These are phyloP conservation scores for Metschnikowia santaceciliae DNA, from an alignment of 805 yeast genomes.

Conservation along the genomic window DNA sequence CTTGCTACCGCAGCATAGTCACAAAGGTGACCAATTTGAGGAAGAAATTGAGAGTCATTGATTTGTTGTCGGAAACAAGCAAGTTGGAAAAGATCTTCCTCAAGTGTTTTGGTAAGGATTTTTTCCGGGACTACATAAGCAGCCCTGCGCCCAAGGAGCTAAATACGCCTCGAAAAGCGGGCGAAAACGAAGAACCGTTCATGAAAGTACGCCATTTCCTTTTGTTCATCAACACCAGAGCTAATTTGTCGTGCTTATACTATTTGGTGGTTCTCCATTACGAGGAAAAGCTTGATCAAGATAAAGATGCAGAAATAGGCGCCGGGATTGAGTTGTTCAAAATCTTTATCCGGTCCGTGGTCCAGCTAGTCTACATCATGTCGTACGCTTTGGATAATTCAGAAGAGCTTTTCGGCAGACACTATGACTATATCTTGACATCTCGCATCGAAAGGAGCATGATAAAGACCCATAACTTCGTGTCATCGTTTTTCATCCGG, in stretches of 20 bases:
- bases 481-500: slow-evolving; percentile 37
- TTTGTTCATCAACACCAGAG: slow-evolving; percentile 34
- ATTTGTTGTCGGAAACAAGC: slow-evolving; percentile 33
- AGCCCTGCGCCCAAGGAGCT: slow-evolving; percentile 24
- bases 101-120: slow-evolving; percentile 39
- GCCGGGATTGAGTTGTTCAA: slow-evolving; percentile 42
- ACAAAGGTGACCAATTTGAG: slow-evolving; percentile 25
- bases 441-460: slow-evolving; percentile 35
- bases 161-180: slow-evolving; percentile 1
- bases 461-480: slow-evolving; percentile 39
- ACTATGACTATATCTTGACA: slow-evolving; percentile 36
- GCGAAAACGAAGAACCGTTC: slow-evolving; percentile 24
- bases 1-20: slow-evolving; percentile 28
- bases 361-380: slow-evolving; percentile 41
- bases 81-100: slow-evolving; percentile 33
- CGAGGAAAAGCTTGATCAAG: slow-evolving; percentile 29
- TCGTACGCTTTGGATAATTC: slow-evolving; percentile 41
- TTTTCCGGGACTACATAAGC: slow-evolving; percentile 37
- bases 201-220: slow-evolving; percentile 35
- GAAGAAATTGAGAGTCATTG: slow-evolving; percentile 31
- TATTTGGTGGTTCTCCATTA: slow-evolving; percentile 40
- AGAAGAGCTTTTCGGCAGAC: slow-evolving; percentile 38
- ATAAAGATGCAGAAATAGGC: slow-evolving; percentile 26
- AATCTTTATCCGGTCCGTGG: slow-evolving; percentile 37
- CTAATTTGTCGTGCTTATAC: slow-evolving; percentile 39